Evolutionary conservation across 352 stramenopile genomes (phyloP).

Genomic region (Phytophthora sojae): DNA sequence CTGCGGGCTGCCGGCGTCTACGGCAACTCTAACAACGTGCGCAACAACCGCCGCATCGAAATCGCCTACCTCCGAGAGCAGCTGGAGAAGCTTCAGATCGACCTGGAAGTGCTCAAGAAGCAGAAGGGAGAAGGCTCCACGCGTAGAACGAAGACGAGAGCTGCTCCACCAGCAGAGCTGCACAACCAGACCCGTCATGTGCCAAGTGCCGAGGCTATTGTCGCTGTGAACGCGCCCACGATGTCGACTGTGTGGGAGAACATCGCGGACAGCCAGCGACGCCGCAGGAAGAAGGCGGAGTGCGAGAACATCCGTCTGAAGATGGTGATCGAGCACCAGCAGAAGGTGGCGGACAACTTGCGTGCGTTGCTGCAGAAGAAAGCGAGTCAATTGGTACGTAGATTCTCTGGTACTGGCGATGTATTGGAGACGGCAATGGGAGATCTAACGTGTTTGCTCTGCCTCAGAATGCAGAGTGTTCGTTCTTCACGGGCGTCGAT

Average conservation of each 20-base stretch:
- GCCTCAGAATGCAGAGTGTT: constrained; percentile 14
- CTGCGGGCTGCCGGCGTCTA: constrained; percentile 27
- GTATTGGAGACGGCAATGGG: not conserved
- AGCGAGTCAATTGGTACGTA: constrained; percentile 23
- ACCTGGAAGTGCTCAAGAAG: constrained; percentile 32
- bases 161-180: not conserved
- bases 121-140: constrained; percentile 9
- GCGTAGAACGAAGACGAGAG: not conserved
- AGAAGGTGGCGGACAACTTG: constrained; percentile 25
- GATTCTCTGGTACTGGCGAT: not conserved
- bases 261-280: constrained; percentile 39
- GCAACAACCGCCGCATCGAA: constrained; percentile 48
- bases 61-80: constrained; percentile 45
- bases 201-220: constrained; percentile 7
- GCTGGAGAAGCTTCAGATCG: constrained; percentile 43
- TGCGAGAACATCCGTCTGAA: constrained; percentile 52
- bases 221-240: constrained; percentile 13
- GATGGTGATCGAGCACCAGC: constrained; percentile 43
- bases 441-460: not conserved
- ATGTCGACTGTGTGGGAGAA: constrained; percentile 32
- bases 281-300: constrained; percentile 39
- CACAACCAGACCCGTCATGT: not conserved
- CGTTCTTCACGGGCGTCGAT: constrained; percentile 20
- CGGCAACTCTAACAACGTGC: constrained; percentile 41
- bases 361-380: constrained; percentile 27